Evolutionary conservation across 495 filamentous ascomycete species (phyloP).

Genomic region (Hypoxylon lenormandii): DNA sequence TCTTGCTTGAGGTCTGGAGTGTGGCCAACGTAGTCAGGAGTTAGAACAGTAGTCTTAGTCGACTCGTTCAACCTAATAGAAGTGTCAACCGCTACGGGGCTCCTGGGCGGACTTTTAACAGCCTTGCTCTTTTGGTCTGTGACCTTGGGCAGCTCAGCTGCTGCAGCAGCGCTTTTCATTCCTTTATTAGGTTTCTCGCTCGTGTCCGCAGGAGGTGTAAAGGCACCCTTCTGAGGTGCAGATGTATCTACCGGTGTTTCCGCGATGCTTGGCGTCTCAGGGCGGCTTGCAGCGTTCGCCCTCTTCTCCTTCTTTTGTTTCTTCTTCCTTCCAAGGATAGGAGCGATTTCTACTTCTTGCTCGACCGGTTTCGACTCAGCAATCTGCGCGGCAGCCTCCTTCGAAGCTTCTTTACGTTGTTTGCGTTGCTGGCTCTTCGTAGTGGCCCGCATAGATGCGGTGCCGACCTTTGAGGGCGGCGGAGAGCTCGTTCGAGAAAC

Average conservation of each 20-base stretch:
- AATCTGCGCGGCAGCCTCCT: conserved; percentile 66
- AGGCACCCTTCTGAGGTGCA: conserved; percentile 28
- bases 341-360: conserved; percentile 73
- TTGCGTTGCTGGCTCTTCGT: conserved; percentile 94
- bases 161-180: conserved; percentile 10
- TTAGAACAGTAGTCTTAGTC: conserved; percentile 51
- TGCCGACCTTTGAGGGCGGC: conserved; percentile 76
- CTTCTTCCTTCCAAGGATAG: conserved; percentile 88
- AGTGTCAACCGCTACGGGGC: conserved; percentile 43
- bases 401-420: conserved; percentile 78
- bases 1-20: conserved; percentile 44
- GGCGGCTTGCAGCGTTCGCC: conserved; percentile 46
- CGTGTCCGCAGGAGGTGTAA: conserved; percentile 12
- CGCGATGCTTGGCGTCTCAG: conserved; percentile 44
- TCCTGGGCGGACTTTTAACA: conserved; percentile 37
- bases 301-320: conserved; percentile 83
- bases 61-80: conserved; percentile 52
- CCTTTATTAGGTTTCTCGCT: conserved; percentile 27
- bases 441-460: conserved; percentile 79
- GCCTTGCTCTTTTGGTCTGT: conserved; percentile 38
- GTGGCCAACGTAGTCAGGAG: conserved; percentile 48
- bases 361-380: conserved; percentile 68
- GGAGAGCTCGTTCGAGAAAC: conserved; percentile 80
- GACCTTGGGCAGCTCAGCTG: conserved; percentile 39
- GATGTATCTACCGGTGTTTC: conserved; percentile 32